Percentiles rank a stretch among this genome's conserved stretches.
phyloP scores from a whole-genome alignment of 257 asterid species.

The Lantana camara region DNA sequence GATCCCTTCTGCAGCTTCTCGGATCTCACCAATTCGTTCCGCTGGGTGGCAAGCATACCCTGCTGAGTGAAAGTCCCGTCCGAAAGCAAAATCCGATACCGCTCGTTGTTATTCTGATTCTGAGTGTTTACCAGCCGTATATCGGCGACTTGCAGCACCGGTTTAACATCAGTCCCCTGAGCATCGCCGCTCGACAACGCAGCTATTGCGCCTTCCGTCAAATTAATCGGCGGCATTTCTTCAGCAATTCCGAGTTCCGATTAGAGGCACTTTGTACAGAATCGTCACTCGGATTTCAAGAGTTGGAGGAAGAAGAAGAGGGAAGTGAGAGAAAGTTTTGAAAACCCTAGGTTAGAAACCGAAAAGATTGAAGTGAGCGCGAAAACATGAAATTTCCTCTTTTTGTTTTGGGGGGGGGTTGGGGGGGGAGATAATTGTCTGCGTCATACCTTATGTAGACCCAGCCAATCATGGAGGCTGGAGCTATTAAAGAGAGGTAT shows the following conservation, averaged over 20 bases:
- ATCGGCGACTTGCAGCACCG: constrained; percentile 71
- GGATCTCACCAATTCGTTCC: constrained; percentile 60
- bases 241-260: constrained; percentile 10
- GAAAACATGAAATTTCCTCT: constrained; percentile 16
- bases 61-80: constrained; percentile 68
- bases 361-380: constrained; percentile 34
- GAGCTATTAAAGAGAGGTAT: background rate
- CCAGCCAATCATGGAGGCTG: constrained; percentile 14
- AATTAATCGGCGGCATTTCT: constrained; percentile 44
- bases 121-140: constrained; percentile 54
- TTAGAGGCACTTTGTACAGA: background rate
- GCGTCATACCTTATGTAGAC: constrained; percentile 17
- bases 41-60: constrained; percentile 90
- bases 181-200: constrained; percentile 43
- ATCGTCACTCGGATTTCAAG: background rate
- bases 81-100: constrained; percentile 70
- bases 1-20: constrained; percentile 64
- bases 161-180: constrained; percentile 40
- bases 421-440: constrained; percentile 11
- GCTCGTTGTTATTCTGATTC: constrained; percentile 45
- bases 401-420: background rate
- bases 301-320: constrained; percentile 10
- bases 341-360: constrained; percentile 45
- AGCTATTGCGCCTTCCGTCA: constrained; percentile 70
- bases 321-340: constrained; percentile 22